Evolutionary conservation across 176 grass and related monocot genomes (phyloP).

Genomic region (Oryza coarctata): DNA sequence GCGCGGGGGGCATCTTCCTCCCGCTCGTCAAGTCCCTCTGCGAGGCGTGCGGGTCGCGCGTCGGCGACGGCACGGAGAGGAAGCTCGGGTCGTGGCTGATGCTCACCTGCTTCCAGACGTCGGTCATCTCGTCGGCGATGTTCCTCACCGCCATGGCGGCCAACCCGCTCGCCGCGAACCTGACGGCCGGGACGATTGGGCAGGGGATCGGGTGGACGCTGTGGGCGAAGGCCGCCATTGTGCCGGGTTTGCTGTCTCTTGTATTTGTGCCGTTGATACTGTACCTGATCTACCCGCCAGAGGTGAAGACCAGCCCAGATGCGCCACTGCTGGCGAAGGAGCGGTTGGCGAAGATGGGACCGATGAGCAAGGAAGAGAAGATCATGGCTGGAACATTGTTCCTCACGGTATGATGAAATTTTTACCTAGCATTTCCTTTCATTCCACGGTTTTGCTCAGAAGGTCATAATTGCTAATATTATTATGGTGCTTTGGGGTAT

Average conservation of each 20-base stretch:
- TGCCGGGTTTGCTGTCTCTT: constrained; percentile 75
- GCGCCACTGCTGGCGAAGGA: constrained; percentile 85
- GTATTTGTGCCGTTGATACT: constrained; percentile 77
- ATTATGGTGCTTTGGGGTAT: not conserved
- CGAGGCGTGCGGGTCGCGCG: constrained; percentile 72
- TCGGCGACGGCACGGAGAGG: constrained; percentile 67
- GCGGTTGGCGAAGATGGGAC: constrained; percentile 77
- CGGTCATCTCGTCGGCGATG: constrained; percentile 87
- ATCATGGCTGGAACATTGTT: constrained; percentile 81
- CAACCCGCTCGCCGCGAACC: constrained; percentile 84
- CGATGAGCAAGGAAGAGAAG: constrained; percentile 80
- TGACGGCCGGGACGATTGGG: constrained; percentile 66
- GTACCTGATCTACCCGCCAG: constrained; percentile 86
- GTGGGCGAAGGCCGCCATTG: constrained; percentile 90
- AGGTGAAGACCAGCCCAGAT: constrained; percentile 82
- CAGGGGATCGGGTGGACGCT: constrained; percentile 88
- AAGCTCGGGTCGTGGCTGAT: constrained; percentile 92
- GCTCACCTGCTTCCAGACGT: constrained; percentile 98
- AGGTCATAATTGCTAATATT: constrained; percentile 1
- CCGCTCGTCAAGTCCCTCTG: constrained; percentile 89
- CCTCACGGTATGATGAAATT: constrained; percentile 62
- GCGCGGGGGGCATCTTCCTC: constrained; percentile 90
- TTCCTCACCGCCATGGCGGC: constrained; percentile 95
- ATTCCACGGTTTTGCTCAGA: not conserved
- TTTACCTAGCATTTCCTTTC: not conserved